Base-by-base conservation (phyloP, 371 early-diverging fungal species). In the Batrachochytrium dendrobatidis region DNA sequence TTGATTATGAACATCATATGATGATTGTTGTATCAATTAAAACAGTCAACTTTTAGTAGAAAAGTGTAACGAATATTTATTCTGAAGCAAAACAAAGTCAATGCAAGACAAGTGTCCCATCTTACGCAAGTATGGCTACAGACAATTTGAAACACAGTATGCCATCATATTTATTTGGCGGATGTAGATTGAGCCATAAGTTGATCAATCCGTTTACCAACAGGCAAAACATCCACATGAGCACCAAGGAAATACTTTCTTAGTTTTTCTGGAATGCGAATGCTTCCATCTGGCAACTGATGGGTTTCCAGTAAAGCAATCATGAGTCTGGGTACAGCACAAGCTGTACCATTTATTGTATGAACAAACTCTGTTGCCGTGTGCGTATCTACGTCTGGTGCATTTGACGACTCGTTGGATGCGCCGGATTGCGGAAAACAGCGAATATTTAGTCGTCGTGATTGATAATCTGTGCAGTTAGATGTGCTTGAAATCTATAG, bases 401-500 rank as follows among this genome's bases (percentile, higher is more conserved):
- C 12, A 3, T n/a, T 24, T 46, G 24, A 49, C 12, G 60, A n/a
- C n/a, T 34, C 4, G 39, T 34, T 39, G 50, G 29, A 34, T 24
- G 60, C 17, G 4, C 44, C 50, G 30, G 25, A 44, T 32, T 25
- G 55, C n/a, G 51, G 3, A 30, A 62, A 65, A 65, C 92, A 93
- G 57, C 97, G 87, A 70, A 99, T 98, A 71, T 98, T 95, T 24
- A 99, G 81, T 53, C 88, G 81, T 61, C 87, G 68, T 4, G 78
- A 70, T 63, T 86, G 87, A 67, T 82, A 86, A 66, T 99, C 99
- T 17, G 99, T 99, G 80, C 99, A 99, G 87, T 99, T 99, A 60
- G 93, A 93, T 0, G 72, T 56, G 58, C 69, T 68, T 33, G 72
- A 69, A 20, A 69, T 73, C 68, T 68, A 39, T 17, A 18, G 18